These are phyloP conservation scores for Aspergillus nomiae DNA, from an alignment of 2,329 filamentous ascomycete genomes.

Conservation along the genomic window DNA sequence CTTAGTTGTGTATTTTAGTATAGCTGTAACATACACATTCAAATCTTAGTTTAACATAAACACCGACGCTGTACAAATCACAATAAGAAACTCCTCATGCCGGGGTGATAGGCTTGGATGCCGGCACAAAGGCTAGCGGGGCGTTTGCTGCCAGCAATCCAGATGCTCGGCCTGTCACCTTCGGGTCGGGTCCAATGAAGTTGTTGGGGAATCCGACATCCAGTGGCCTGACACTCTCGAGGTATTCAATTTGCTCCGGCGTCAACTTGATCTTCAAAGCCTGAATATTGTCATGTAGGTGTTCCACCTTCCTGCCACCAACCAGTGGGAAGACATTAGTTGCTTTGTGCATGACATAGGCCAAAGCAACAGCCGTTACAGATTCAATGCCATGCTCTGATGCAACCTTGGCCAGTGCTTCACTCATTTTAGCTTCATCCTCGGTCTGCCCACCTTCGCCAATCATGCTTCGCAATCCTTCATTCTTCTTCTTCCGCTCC, in stretches of 20 bases:
- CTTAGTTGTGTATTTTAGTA: neutral
- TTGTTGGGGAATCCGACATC: conserved; percentile 68
- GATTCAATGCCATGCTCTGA: conserved; percentile 56
- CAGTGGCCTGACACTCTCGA: conserved; percentile 64
- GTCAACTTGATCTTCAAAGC: conserved; percentile 49
- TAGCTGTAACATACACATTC: neutral
- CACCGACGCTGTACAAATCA: neutral
- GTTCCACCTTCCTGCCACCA: conserved; percentile 69
- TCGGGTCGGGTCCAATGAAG: conserved; percentile 51
- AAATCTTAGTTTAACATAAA: neutral
- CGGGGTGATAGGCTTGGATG: conserved; percentile 19
- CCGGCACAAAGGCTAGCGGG: conserved; percentile 22
- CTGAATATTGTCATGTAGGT: conserved; percentile 51
- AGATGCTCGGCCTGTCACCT: conserved; percentile 17
- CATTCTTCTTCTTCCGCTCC: conserved; percentile 45
- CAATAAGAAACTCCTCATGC: neutral
- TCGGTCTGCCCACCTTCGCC: conserved; percentile 46
- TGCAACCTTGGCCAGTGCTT: conserved; percentile 63
- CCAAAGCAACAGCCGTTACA: conserved; percentile 67
- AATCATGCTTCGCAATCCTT: conserved; percentile 39
- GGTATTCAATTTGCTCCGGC: conserved; percentile 64
- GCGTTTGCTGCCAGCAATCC: conserved; percentile 14
- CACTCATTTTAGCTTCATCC: conserved; percentile 55
- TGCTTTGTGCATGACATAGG: conserved; percentile 73
- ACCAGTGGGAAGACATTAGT: conserved; percentile 75